Evolutionary conservation across 129 eudicot species (phyloP).

Genomic region (Glebionis coronaria): DNA sequence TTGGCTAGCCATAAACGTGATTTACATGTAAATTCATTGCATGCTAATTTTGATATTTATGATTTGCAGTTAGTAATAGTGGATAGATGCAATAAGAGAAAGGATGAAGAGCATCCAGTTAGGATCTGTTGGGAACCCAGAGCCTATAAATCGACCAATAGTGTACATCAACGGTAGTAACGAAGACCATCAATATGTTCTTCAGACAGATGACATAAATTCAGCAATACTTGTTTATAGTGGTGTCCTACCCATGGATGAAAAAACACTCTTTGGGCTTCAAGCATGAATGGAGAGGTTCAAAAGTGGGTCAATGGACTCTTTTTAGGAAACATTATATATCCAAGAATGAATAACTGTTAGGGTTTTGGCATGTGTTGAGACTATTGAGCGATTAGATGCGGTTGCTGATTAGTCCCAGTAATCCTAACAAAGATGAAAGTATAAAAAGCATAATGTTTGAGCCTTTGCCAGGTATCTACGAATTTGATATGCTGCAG

Average conservation of each 20-base stretch:
- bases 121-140: conserved; percentile 63
- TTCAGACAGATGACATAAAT: conserved; percentile 36
- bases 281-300: conserved; percentile 99
- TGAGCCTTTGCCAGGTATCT: no score
- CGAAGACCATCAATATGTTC: conserved; percentile 34
- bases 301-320: conserved; percentile 90
- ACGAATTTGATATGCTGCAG: no score
- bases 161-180: conserved; percentile 52
- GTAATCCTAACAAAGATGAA: no score
- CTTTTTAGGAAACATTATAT: conserved; percentile 29
- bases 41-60: background rate
- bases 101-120: conserved; percentile 93
- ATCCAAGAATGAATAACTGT: background rate
- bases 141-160: conserved; percentile 51
- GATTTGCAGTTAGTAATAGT: conserved; percentile 64
- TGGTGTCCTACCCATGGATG: conserved; percentile 95
- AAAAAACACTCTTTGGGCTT: conserved; percentile 87
- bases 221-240: conserved; percentile 22
- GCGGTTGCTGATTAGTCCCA: background rate
- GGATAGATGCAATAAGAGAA: conserved; percentile 86
- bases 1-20: no score
- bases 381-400: conserved; percentile 4
- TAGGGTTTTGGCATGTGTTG: conserved; percentile 13
- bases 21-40: background rate
- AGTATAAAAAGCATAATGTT: no score